Conservation (phyloP, 1,139 yeast genomes). For the Hyphopichia wangnamkhiaoensis region DNA sequence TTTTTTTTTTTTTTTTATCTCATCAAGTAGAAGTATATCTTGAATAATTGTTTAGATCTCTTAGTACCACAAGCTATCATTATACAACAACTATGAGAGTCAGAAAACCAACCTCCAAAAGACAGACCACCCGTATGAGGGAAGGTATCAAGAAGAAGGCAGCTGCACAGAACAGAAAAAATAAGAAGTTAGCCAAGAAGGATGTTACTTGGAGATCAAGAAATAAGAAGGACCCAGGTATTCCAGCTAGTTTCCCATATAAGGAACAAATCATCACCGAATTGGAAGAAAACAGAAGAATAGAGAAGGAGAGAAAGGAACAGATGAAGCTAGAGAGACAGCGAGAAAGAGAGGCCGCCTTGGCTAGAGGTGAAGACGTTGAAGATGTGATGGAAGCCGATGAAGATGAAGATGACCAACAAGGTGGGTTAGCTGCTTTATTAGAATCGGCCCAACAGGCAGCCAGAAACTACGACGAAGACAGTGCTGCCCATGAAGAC, state of each 20-base stretch:
- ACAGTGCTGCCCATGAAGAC: conserved; percentile 50
- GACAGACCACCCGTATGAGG: conserved; percentile 88
- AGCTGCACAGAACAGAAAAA: conserved; percentile 86
- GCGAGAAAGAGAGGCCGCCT: conserved; percentile 48
- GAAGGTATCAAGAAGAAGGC: conserved; percentile 97
- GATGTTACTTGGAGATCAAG: conserved; percentile 93
- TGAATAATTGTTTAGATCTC: background rate
- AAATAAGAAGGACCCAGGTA: conserved; percentile 84
- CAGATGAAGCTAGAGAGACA: conserved; percentile 46
- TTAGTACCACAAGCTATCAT: background rate
- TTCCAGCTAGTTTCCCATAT: conserved; percentile 93
- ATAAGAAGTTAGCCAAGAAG: conserved; percentile 76
- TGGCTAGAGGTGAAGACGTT: conserved; percentile 42
- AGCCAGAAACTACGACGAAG: conserved; percentile 71
- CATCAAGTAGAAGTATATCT: background rate
- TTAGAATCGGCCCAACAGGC: conserved; percentile 87
- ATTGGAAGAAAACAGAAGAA: conserved; percentile 70
- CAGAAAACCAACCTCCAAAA: conserved; percentile 75
- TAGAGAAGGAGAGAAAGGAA: conserved; percentile 62
- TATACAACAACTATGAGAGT: conserved; percentile 37
- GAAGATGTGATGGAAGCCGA: conserved; percentile 41
- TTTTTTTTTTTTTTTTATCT: conserved; percentile 2
- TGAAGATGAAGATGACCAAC: conserved; percentile 46
- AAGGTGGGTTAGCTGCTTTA: conserved; percentile 76
- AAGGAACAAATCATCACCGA: conserved; percentile 80